These are phyloP conservation scores for Flammula alnicola DNA, from an alignment of 1,284 basidiomycete genomes.

Conservation along the genomic window DNA sequence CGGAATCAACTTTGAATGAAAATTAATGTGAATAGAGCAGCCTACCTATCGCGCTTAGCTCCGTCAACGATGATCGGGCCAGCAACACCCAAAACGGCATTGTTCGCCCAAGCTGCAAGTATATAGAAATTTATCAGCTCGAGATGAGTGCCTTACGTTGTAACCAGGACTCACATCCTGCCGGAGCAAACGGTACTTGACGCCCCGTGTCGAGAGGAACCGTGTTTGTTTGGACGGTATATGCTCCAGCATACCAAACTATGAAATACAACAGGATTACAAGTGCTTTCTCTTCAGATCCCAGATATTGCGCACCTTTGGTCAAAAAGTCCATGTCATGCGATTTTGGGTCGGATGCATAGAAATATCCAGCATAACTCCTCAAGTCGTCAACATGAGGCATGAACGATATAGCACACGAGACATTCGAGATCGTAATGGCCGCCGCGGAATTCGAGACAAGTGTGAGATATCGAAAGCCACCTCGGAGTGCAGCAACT, in stretches of 20 bases:
- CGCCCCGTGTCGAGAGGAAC: constrained; percentile 58
- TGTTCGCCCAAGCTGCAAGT: constrained; percentile 67
- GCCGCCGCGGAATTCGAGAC: constrained; percentile 40
- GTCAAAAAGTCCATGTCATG: constrained; percentile 56
- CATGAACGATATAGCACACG: constrained; percentile 59
- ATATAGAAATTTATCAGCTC: constrained; percentile 2
- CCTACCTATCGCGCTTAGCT: constrained; percentile 61
- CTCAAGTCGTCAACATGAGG: constrained; percentile 56
- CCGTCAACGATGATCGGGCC: constrained; percentile 68
- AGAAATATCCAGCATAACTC: constrained; percentile 62
- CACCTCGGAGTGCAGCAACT: constrained; percentile 48
- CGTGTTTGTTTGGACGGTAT: constrained; percentile 64
- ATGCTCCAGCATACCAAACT: constrained; percentile 67
- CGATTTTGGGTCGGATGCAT: constrained; percentile 48
- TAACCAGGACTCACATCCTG: constrained; percentile 32
- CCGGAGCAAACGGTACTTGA: constrained; percentile 48
- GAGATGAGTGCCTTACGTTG: background rate
- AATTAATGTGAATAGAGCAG: background rate
- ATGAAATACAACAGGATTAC: constrained; percentile 5
- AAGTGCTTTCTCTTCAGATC: background rate
- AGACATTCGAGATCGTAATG: constrained; percentile 53
- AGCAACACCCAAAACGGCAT: constrained; percentile 57
- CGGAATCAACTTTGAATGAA: background rate
- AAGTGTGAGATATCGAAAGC: constrained; percentile 61
- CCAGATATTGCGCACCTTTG: constrained; percentile 39